Evolutionary conservation across 306 rosid genomes (phyloP), one percentile per base, ranked within the genome.

Genomic region (Malus sieversii): DNA sequence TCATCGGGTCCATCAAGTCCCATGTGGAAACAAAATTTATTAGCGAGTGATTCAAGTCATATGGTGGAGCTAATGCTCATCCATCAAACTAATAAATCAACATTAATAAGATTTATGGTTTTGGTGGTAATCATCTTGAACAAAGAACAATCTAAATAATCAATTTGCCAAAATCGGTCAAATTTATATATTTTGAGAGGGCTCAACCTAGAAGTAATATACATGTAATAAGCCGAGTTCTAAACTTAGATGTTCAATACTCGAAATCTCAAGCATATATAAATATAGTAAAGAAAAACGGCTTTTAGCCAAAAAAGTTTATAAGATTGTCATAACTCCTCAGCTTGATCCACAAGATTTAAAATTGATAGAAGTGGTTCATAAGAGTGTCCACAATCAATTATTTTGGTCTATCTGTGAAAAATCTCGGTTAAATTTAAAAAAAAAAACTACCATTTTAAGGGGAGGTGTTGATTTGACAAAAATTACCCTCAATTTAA

Each of bases 41-140:
- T 58, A 20, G 42, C 59, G 35, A 73, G 68, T 40, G 76, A 40
- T 16, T 42, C 40, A 10, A 73, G 8, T 38, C 68, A 73, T 68
- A 73, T 73, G 77, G 76, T 32, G 58, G 40, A 60, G 68, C 77
- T 60, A 42, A 60, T 73, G 58, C 14, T 10, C 30, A 73, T 73
- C 68, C 59, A 73, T 60, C 77, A 27, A 60, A 32, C 44, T 64
- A 7, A 32, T 44, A 60, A 73, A 42, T 18, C 69, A 73, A 73
- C 57, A 60, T 42, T 73, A 60, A 73, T 60, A 10, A 16, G 52
- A 42, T 32, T 25, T 25, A 25, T 25, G 29, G 2, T 13, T 59
- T 42, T 23, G 75, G 55, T 6, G 45, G 3, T 27, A 42, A 44
- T 73, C 69, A 42, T 42, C 12, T 42, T 8, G 3, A 10, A 42